Evolutionary conservation across 1,284 basidiomycete genomes (phyloP).

Genomic region (Rhodotorula sp.): DNA sequence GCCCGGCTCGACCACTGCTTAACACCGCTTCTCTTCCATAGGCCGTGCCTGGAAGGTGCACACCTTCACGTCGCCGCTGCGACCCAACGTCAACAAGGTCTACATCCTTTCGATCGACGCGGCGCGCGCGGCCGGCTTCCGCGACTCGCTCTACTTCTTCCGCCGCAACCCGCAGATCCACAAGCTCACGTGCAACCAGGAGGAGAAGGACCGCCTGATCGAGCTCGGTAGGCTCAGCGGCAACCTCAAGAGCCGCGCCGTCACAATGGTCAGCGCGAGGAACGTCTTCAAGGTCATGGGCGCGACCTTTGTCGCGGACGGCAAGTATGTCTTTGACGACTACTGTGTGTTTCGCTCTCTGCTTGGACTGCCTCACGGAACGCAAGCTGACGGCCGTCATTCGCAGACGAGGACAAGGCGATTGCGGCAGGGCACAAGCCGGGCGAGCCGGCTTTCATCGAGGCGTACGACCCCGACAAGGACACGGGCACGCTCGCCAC

Average conservation of each 20-base stretch:
- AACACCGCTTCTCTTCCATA: conserved; percentile 46
- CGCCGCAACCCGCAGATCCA: conserved; percentile 83
- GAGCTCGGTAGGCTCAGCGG: conserved; percentile 80
- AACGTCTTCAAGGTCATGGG: conserved; percentile 95
- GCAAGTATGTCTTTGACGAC: conserved; percentile 87
- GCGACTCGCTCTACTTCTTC: conserved; percentile 96
- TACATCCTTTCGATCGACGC: conserved; percentile 98
- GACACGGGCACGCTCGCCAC: conserved; percentile 51
- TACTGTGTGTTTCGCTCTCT: conserved; percentile 81
- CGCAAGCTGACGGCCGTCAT: conserved; percentile 44
- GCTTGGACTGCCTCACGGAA: conserved; percentile 52
- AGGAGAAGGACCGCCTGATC: conserved; percentile 90
- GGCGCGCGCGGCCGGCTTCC: conserved; percentile 89
- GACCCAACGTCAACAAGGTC: conserved; percentile 72
- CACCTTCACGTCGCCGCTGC: conserved; percentile 78
- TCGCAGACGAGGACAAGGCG: conserved; percentile 44
- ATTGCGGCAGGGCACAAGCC: conserved; percentile 41
- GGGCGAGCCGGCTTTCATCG: conserved; percentile 42
- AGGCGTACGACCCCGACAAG: conserved; percentile 46
- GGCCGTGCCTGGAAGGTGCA: conserved; percentile 83
- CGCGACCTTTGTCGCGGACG: conserved; percentile 82
- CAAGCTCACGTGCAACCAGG: conserved; percentile 81
- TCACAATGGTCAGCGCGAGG: conserved; percentile 87
- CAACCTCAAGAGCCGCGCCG: conserved; percentile 84
- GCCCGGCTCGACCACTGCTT: too few relatives aligned